phyloP scores from a whole-genome alignment of 768 basidiomycete genomes.

The Trametes coccinea region DNA sequence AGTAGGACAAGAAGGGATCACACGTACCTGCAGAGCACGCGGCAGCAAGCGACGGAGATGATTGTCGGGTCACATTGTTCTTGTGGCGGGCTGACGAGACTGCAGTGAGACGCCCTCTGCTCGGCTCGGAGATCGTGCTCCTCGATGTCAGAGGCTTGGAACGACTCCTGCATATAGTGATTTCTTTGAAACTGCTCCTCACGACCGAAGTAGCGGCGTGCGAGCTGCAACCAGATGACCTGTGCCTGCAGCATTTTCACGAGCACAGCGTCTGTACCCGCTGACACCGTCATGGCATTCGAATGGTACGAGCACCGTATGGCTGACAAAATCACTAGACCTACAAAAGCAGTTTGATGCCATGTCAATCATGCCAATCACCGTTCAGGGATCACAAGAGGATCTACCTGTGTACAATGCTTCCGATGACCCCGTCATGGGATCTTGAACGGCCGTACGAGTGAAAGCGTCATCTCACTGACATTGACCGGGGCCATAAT shows the following conservation, averaged over 20 bases:
- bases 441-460: not conserved
- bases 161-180: no score
- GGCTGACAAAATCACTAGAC: not conserved
- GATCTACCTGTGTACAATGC: not conserved
- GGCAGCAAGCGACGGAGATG: conserved; percentile 8
- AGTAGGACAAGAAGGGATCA: conserved; percentile 8
- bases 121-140: not conserved
- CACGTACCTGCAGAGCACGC: conserved; percentile 3
- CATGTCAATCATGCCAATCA: not conserved
- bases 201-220: no score
- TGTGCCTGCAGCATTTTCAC: no score
- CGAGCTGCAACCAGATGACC: no score
- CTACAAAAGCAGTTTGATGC: not conserved
- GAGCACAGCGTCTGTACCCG: not conserved
- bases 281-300: not conserved
- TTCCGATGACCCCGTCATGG: conserved; percentile 13
- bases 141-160: not conserved
- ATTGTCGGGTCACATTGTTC: conserved; percentile 17
- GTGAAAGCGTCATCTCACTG: not conserved
- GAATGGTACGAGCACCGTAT: not conserved
- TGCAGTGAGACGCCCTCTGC: not conserved
- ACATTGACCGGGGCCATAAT: not conserved
- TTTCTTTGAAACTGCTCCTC: no score
- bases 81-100: not conserved
- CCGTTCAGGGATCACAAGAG: not conserved